phyloP scores from a whole-genome alignment of 805 yeast genomes.

The Teunomyces stri region DNA sequence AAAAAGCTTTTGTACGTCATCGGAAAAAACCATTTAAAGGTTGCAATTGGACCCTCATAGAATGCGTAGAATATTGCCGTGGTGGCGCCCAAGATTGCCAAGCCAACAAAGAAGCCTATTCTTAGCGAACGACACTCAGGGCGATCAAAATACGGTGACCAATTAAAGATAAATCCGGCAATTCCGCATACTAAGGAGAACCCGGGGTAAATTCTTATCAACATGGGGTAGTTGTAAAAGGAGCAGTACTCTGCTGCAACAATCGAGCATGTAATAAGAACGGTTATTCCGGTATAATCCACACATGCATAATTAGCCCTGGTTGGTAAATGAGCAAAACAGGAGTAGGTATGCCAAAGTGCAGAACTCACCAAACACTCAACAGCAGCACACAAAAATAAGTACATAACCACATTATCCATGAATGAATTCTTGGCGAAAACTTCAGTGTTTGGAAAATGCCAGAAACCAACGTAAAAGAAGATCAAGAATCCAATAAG shows the following conservation, averaged over 20 bases:
- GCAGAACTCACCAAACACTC: conserved; percentile 78
- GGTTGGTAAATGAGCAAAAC: conserved; percentile 60
- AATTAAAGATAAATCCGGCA: conserved; percentile 74
- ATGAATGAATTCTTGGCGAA: conserved; percentile 42
- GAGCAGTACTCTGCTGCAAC: conserved; percentile 82
- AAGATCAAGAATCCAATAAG: conserved; percentile 63
- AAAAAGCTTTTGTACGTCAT: conserved; percentile 62
- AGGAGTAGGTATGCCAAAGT: conserved; percentile 89
- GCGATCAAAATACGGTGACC: conserved; percentile 89
- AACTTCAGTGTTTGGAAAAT: conserved; percentile 60
- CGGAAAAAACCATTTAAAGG: conserved; percentile 62
- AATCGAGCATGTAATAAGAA: conserved; percentile 85
- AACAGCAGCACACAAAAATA: conserved; percentile 69
- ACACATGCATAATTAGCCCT: conserved; percentile 85
- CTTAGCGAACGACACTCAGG: conserved; percentile 82
- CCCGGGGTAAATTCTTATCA: conserved; percentile 47
- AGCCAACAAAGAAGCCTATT: conserved; percentile 73
- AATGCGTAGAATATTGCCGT: conserved; percentile 57
- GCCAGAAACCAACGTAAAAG: conserved; percentile 52
- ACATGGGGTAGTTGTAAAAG: conserved; percentile 59
- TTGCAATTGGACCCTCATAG: conserved; percentile 52
- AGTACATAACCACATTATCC: conserved; percentile 51
- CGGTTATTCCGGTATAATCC: conserved; percentile 92
- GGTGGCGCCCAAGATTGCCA: conserved; percentile 72
- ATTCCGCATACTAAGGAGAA: conserved; percentile 67